These are phyloP conservation scores for Euphorbia tirucalli DNA, from an alignment of 345 rosid species.

Conservation along the genomic window DNA sequence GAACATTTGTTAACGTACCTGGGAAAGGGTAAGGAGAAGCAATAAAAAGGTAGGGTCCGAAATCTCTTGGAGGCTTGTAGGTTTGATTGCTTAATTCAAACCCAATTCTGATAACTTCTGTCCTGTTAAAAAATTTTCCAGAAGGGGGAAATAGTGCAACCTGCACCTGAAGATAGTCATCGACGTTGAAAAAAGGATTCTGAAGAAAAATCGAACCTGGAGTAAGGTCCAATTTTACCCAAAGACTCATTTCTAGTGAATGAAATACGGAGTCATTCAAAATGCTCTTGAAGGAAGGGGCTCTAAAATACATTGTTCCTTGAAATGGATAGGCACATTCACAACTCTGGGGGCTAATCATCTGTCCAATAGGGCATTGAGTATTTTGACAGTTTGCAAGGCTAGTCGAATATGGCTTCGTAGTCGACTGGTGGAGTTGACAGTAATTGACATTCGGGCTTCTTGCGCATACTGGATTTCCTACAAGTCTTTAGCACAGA, in stretches of 20 bases:
- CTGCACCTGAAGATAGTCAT: conserved; percentile 88
- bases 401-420: conserved; percentile 71
- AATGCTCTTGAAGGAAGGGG: conserved; percentile 66
- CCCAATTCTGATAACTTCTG: conserved; percentile 67
- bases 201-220: conserved; percentile 84
- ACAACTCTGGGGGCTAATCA: conserved; percentile 89
- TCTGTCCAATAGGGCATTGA: conserved; percentile 61
- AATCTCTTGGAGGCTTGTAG: conserved; percentile 70
- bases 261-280: conserved; percentile 61
- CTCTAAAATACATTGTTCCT: conserved; percentile 84
- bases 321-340: conserved; percentile 83
- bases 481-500: conserved; percentile 55
- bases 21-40: conserved; percentile 84
- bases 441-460: conserved; percentile 69
- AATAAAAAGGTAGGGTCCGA: conserved; percentile 86
- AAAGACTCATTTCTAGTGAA: conserved; percentile 73
- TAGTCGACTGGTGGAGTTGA: conserved; percentile 49
- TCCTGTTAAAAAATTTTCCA: conserved; percentile 58
- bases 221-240: conserved; percentile 64
- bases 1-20: conserved; percentile 43
- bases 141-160: conserved; percentile 67
- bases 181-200: conserved; percentile 76
- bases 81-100: conserved; percentile 84
- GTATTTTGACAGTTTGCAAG: conserved; percentile 66
- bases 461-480: conserved; percentile 82